Base-by-base conservation (phyloP, 257 asterid genomes). In the Cynanchum wilfordii region DNA sequence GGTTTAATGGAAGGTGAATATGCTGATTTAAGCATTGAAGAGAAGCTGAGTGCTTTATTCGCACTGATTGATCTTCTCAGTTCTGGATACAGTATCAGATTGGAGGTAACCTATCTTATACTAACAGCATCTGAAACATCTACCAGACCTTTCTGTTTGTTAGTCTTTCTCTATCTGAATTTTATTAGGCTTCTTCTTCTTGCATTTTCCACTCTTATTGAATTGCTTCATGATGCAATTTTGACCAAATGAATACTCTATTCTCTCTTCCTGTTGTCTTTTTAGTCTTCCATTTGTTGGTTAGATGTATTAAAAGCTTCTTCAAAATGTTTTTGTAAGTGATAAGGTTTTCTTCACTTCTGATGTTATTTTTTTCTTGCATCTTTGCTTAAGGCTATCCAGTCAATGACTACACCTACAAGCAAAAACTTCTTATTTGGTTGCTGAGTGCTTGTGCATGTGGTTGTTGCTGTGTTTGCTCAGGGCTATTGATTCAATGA, bases 1-100 rank as follows among this genome's bases (percentile, higher is more conserved):
- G 98, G 97, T 76, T 86, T 95, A 64, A 87, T 89, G 96, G 99
- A 95, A 84, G 89, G 99, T 74, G 99, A 90, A 83, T 92, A 95
- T 89, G 86, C 98, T 77, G 96, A 89, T 84, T 86, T 95, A 77
- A 86, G 89, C 84, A 82, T 87, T 71, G 96, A 88, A 71, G 98
- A 92, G 90, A 95, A 90, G 86, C 89, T 95, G 83, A 84, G 74
- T 76, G 88, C 90, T 50, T 81, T 95, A 75, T 71, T 73, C 15
- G 88, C 94, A 5, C 83, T 95, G 82, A 81, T 90, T 81, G 98
- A 89, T 87, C 92, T 95, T 75, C 85, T 92, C 71, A 77, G 75
- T 75, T 92, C 89, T 73, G 98, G 96, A 79, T 83, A 90, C 80
- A 87, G 96, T 78, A 75, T 89, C 80, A 79, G 90, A 79, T 78